These are phyloP conservation scores for Spiraea crenata DNA, from an alignment of 331 rosid species.

Conservation along the genomic window DNA sequence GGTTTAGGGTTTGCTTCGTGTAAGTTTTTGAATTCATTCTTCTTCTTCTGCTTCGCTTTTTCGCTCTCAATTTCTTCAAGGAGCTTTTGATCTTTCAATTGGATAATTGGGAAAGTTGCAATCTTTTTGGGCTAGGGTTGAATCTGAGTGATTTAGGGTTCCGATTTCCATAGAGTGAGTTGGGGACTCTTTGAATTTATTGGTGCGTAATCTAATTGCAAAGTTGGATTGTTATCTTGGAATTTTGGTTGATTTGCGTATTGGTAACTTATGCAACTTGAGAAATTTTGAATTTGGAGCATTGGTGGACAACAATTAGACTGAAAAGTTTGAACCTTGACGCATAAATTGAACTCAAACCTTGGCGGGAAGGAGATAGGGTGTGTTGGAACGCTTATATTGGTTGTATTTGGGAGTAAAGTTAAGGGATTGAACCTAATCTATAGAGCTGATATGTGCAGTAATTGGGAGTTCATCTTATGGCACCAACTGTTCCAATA, in stretches of 20 bases:
- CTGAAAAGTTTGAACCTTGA: conserved; percentile 21
- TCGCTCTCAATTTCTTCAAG: conserved; percentile 4
- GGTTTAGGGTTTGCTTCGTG: conserved; percentile 19
- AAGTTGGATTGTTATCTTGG: neutral
- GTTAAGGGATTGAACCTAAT: conserved; percentile 30
- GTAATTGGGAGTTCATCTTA: conserved; percentile 51
- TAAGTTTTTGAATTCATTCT: conserved; percentile 25
- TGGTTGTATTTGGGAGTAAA: conserved; percentile 18
- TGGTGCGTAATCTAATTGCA: conserved; percentile 1
- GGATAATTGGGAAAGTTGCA: conserved; percentile 20
- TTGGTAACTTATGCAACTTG: neutral
- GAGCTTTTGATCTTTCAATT: conserved; percentile 25
- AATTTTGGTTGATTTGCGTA: neutral
- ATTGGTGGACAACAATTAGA: conserved; percentile 5
- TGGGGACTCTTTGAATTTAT: neutral
- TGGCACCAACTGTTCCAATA: conserved; percentile 87
- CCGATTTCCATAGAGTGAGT: conserved; percentile 21
- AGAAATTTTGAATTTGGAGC: conserved; percentile 13
- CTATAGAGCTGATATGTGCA: conserved; percentile 64
- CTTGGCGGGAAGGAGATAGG: conserved; percentile 8
- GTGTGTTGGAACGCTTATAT: conserved; percentile 28
- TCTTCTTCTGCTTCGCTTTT: neutral
- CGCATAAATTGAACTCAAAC: conserved; percentile 11
- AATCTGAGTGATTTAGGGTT: conserved; percentile 19
- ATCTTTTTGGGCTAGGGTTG: conserved; percentile 16